phyloP scores from a whole-genome alignment of 108 stramenopile species.

The Nannochloropsis salina region DNA sequence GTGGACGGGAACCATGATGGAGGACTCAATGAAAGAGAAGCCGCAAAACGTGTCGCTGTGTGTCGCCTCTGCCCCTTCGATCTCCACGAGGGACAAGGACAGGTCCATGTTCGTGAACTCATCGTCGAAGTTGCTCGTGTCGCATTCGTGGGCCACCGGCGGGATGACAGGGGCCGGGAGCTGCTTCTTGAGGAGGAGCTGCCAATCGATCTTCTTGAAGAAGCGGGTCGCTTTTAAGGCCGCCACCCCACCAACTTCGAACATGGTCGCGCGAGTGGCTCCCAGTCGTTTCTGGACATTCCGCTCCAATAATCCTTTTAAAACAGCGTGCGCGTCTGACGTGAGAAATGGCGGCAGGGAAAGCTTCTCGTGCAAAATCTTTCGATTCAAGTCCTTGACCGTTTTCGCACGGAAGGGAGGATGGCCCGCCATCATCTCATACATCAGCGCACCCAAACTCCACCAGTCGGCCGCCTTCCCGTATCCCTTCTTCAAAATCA shows the following conservation, averaged over 20 bases:
- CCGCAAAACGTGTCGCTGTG: conserved; percentile 26
- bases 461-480: conserved; percentile 96
- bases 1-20: neutral
- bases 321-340: conserved; percentile 67
- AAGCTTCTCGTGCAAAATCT: conserved; percentile 86
- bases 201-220: conserved; percentile 76
- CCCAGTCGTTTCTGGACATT: conserved; percentile 80
- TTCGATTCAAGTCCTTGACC: conserved; percentile 82
- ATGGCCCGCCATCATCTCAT: conserved; percentile 88
- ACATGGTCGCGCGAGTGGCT: conserved; percentile 82
- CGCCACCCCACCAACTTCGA: conserved; percentile 88
- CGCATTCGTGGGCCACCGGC: conserved; percentile 20
- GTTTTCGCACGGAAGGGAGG: conserved; percentile 83
- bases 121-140: conserved; percentile 49
- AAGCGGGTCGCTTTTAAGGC: conserved; percentile 78
- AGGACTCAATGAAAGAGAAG: conserved; percentile 31
- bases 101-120: conserved; percentile 46
- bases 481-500: conserved; percentile 71
- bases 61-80: neutral
- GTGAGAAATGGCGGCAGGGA: conserved; percentile 68
- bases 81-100: conserved; percentile 26
- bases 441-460: conserved; percentile 82
- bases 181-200: conserved; percentile 56
- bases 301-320: conserved; percentile 84
- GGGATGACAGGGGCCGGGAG: conserved; percentile 30